These are phyloP conservation scores for Pichia sp. DNA, from an alignment of 1,139 yeast species.

Conservation along the genomic window DNA sequence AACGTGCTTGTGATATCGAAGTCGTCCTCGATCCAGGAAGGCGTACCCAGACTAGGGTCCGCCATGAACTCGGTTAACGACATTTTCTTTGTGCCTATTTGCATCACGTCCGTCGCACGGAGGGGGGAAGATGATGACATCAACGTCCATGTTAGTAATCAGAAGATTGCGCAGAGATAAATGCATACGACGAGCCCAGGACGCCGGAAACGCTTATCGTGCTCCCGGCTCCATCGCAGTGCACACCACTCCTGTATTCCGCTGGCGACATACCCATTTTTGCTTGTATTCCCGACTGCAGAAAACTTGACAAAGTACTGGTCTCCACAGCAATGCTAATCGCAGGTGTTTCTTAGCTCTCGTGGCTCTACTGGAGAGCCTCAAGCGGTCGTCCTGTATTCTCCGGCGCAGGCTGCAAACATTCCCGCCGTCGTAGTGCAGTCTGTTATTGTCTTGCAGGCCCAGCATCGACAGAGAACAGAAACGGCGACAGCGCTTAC, in stretches of 20 bases:
- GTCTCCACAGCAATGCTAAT: not conserved
- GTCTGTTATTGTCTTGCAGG: not conserved
- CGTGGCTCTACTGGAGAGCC: not conserved
- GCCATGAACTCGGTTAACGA: constrained; percentile 31
- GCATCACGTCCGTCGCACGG: not conserved
- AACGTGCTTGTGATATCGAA: constrained; percentile 22
- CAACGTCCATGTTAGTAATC: not conserved
- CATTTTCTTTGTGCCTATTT: constrained; percentile 30
- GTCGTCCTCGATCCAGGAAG: constrained; percentile 33
- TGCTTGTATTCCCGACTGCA: not conserved
- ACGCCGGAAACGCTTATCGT: too few relatives aligned
- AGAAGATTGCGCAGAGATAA: too few relatives aligned
- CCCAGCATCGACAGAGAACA: not conserved
- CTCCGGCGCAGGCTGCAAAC: not conserved
- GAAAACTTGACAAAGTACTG: not conserved
- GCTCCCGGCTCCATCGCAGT: too few relatives aligned
- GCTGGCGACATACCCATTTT: not conserved
- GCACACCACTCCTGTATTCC: too few relatives aligned
- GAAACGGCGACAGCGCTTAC: not conserved
- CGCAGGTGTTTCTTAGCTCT: not conserved
- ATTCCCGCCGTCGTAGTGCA: not conserved
- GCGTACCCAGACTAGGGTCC: constrained; percentile 31
- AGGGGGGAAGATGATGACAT: not conserved
- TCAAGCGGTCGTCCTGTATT: too few relatives aligned
- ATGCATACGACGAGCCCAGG: too few relatives aligned